A percentile compares a stretch with the other conserved stretches of the same genome.
phyloP scores from a whole-genome alignment of 2,329 filamentous ascomycete species.

The Ilyonectria destructans region DNA sequence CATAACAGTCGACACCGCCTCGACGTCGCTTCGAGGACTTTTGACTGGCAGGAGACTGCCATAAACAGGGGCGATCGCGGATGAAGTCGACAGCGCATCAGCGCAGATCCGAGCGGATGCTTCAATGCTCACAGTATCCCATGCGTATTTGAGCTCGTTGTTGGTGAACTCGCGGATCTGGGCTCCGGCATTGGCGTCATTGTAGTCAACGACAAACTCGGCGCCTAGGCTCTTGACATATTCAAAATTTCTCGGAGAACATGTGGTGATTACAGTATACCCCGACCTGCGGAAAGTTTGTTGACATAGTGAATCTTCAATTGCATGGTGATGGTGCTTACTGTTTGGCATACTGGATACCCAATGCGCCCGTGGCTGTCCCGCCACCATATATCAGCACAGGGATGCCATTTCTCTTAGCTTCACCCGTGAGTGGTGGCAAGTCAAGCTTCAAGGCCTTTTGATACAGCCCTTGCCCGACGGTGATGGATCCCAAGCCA shows the following conservation, averaged over 20 bases:
- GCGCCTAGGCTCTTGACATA: constrained; percentile 61
- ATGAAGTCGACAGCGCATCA: constrained; percentile 1
- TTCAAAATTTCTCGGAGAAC: constrained; percentile 57
- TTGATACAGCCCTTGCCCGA: constrained; percentile 62
- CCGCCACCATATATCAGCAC: constrained; percentile 65
- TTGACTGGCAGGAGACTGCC: constrained; percentile 25
- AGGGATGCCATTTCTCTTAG: constrained; percentile 53
- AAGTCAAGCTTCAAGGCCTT: constrained; percentile 60
- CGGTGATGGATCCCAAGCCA: constrained; percentile 60
- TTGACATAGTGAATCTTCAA: no score
- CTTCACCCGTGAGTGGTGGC: constrained; percentile 56
- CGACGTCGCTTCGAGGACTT: constrained; percentile 17
- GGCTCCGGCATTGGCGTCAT: constrained; percentile 39
- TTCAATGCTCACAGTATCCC: constrained; percentile 31
- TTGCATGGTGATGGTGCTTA: not conserved
- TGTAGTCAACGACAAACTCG: constrained; percentile 64
- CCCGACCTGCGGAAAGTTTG: constrained; percentile 48
- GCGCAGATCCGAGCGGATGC: constrained; percentile 24
- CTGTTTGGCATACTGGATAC: constrained; percentile 62
- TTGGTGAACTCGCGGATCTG: constrained; percentile 47
- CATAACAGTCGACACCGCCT: constrained; percentile 15
- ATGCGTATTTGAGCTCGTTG: constrained; percentile 28
- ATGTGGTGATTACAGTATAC: constrained; percentile 57
- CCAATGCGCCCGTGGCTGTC: constrained; percentile 71
- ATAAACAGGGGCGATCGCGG: constrained; percentile 16